Evolutionary conservation across 2,329 filamentous ascomycete genomes (phyloP).

Genomic region (Parastagonospora avenae): DNA sequence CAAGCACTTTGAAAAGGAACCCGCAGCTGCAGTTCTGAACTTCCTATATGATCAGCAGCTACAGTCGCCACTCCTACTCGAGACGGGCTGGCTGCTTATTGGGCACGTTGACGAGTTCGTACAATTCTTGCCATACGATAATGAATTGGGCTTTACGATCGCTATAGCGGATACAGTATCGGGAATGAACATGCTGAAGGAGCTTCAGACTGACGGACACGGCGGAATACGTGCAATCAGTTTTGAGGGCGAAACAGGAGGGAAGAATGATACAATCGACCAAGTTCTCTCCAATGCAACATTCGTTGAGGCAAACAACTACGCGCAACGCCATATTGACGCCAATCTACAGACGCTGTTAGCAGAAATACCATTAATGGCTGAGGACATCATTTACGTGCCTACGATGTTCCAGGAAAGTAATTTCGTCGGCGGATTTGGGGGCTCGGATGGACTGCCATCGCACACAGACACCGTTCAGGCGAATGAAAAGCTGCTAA

Average conservation of each 20-base stretch:
- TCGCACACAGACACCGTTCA: neutral
- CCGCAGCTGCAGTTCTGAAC: neutral
- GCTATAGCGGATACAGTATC: neutral
- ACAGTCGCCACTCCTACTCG: neutral
- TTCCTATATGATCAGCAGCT: neutral
- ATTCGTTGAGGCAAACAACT: no score
- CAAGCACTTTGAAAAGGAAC: neutral
- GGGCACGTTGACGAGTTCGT: neutral
- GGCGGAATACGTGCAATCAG: neutral
- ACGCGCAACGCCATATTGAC: neutral
- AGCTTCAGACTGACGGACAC: neutral
- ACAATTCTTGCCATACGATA: neutral
- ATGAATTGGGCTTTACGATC: neutral
- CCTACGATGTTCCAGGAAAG: neutral
- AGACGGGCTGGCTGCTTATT: neutral
- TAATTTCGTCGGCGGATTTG: neutral
- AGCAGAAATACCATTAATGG: neutral
- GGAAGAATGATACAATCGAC: neutral
- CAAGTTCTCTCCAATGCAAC: neutral
- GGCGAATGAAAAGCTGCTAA: neutral
- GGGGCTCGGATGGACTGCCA: no score
- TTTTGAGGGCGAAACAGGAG: neutral
- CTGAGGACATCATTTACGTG: neutral
- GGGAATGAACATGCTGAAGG: neutral
- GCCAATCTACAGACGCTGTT: neutral